A percentile compares a stretch with the other conserved stretches of the same genome.
These are phyloP conservation scores for Aspergillus uvarum DNA, from an alignment of 2,329 filamentous ascomycete species.

Conservation along the genomic window DNA sequence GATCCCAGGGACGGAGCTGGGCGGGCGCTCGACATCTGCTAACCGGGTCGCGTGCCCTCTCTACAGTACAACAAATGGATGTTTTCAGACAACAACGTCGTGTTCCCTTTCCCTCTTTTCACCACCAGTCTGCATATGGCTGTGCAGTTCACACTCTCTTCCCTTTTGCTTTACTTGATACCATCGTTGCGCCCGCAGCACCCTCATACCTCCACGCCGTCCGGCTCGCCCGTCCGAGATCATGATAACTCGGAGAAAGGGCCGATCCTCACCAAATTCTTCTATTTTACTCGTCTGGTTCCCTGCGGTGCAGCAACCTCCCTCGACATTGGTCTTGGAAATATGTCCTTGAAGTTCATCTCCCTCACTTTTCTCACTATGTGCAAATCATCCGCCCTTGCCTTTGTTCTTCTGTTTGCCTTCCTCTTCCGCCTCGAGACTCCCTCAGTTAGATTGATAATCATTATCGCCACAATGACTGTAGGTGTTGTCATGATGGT, in stretches of 20 bases:
- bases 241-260: conserved; percentile 46
- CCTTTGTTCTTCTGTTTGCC: conserved; percentile 92
- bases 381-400: conserved; percentile 97
- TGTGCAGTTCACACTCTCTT: conserved; percentile 82
- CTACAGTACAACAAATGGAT: conserved; percentile 98
- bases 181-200: conserved; percentile 73
- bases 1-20: background rate
- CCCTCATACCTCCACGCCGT: conserved; percentile 26
- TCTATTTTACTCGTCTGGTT: conserved; percentile 87
- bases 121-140: conserved; percentile 95
- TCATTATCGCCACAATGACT: conserved; percentile 90
- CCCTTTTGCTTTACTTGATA: conserved; percentile 74
- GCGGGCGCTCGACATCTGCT: background rate
- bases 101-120: conserved; percentile 94
- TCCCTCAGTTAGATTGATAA: conserved; percentile 79
- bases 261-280: conserved; percentile 77
- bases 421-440: conserved; percentile 90
- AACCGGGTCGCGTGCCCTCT: background rate
- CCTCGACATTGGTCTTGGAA: conserved; percentile 92
- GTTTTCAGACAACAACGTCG: conserved; percentile 80
- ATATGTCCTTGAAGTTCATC: conserved; percentile 94
- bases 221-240: conserved; percentile 45
- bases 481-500: conserved; percentile 97
- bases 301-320: conserved; percentile 92
- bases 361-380: conserved; percentile 98